Percentiles rank a stretch among this genome's conserved stretches.
Conservation (phyloP, 1,284 basidiomycete genomes). For the Trametes polyzona region DNA sequence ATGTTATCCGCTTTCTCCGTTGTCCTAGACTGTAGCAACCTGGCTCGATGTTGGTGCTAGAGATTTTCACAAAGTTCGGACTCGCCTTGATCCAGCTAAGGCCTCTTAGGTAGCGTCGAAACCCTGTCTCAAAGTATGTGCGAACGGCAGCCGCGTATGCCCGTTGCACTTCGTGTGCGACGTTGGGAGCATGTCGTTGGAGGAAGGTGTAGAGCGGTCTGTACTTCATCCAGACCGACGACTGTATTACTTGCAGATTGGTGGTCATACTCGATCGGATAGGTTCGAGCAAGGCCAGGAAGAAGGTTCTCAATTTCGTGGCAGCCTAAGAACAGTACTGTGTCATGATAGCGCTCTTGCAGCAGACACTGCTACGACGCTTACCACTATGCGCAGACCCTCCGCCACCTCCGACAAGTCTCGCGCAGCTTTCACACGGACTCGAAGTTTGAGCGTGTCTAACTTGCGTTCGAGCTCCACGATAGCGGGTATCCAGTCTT, state of each 20-base stretch:
- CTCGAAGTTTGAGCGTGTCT: conserved; percentile 67
- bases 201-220: conserved; percentile 86
- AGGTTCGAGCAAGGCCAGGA: conserved; percentile 82
- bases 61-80: background rate
- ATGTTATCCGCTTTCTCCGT: conserved; percentile 69
- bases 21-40: conserved; percentile 55
- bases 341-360: background rate
- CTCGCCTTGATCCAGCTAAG: conserved; percentile 76
- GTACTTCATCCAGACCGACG: conserved; percentile 86
- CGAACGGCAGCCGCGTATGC: conserved; percentile 86
- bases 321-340: conserved; percentile 60
- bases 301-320: conserved; percentile 87
- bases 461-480: conserved; percentile 81
- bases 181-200: conserved; percentile 77
- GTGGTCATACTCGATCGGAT: conserved; percentile 86
- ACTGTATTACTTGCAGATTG: conserved; percentile 93
- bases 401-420: conserved; percentile 85
- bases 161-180: conserved; percentile 89
- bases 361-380: conserved; percentile 24
- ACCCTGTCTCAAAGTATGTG: conserved; percentile 95
- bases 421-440: conserved; percentile 82
- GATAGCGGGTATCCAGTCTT: conserved; percentile 84
- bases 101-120: conserved; percentile 87
- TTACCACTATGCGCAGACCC: conserved; percentile 82
- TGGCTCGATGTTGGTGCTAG: background rate